Evolutionary conservation across 768 basidiomycete genomes (phyloP).

Genomic region (Lepiota venenata): DNA sequence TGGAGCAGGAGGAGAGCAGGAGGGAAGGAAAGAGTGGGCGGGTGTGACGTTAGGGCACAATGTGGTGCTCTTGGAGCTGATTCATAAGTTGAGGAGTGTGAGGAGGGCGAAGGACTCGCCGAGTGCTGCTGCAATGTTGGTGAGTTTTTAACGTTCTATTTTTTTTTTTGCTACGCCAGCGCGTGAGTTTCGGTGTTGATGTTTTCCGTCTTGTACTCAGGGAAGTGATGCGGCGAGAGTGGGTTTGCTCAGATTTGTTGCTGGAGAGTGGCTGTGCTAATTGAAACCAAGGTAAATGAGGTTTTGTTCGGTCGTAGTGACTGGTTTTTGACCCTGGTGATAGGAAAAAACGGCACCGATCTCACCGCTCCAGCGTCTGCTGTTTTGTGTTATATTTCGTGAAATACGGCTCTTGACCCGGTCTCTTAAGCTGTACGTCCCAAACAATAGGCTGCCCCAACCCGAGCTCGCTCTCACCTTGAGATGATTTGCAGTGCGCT

Average conservation of each 20-base stretch:
- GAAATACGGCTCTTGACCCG: constrained; percentile 62
- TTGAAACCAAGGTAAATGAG: constrained; percentile 52
- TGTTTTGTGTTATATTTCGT: constrained; percentile 59
- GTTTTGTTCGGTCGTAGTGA: neutral
- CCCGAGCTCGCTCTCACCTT: neutral
- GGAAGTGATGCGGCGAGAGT: constrained; percentile 25
- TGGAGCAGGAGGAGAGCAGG: constrained; percentile 13
- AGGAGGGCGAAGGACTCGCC: constrained; percentile 36
- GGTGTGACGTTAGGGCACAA: constrained; percentile 59
- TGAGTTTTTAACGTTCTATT: neutral
- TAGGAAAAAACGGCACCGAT: constrained; percentile 54
- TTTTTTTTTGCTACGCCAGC: neutral
- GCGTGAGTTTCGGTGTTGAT: neutral
- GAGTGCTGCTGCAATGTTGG: neutral
- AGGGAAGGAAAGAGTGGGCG: constrained; percentile 31
- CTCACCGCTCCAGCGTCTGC: constrained; percentile 54
- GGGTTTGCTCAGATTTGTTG: constrained; percentile 44
- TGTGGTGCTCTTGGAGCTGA: constrained; percentile 59
- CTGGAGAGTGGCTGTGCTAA: constrained; percentile 46
- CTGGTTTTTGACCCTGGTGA: constrained; percentile 1
- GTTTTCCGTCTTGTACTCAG: constrained; percentile 15
- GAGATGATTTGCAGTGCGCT: constrained; percentile 28
- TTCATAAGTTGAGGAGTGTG: constrained; percentile 43
- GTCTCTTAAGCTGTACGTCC: constrained; percentile 58
- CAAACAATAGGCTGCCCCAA: neutral